Evolutionary conservation across 228 moss, liverwort and hornwort genomes (phyloP).

Genomic region (Sphagnum magellanicum): DNA sequence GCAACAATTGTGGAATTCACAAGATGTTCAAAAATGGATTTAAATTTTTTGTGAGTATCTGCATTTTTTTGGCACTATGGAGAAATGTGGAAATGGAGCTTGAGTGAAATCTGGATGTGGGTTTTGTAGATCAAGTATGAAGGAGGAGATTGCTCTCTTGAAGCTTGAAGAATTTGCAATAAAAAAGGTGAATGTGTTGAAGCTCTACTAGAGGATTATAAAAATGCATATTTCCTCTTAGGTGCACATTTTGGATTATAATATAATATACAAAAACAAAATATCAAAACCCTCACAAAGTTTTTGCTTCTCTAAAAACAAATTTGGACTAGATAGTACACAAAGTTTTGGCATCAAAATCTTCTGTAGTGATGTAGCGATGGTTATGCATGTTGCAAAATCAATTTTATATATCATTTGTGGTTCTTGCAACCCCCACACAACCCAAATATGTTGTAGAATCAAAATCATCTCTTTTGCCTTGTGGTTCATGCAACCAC

Average conservation of each 20-base stretch:
- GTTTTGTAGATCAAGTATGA: constrained; percentile 11
- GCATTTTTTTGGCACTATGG: no score
- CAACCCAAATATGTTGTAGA: no score
- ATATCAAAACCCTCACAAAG: not conserved
- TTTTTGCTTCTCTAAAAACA: no score
- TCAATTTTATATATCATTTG: no score
- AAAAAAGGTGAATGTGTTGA: constrained; percentile 27
- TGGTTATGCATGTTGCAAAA: no score
- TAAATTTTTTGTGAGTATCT: not conserved
- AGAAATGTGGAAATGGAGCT: not conserved
- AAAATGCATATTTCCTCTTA: constrained; percentile 69
- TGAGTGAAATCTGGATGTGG: not conserved
- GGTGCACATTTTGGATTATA: constrained; percentile 16
- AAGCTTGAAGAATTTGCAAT: constrained; percentile 7
- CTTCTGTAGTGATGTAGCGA: no score
- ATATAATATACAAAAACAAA: not conserved
- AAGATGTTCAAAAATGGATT: not conserved
- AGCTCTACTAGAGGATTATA: constrained; percentile 56
- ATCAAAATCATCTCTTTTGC: not conserved
- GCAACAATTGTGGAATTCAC: not conserved
- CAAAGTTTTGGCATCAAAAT: not conserved
- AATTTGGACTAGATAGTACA: not conserved
- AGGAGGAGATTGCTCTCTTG: constrained; percentile 1
- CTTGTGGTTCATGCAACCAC: not conserved
- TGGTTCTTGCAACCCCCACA: no score